Evolutionary conservation across 2,329 filamentous ascomycete species (phyloP).

Genomic region (Pseudogymnoascus pannorum): DNA sequence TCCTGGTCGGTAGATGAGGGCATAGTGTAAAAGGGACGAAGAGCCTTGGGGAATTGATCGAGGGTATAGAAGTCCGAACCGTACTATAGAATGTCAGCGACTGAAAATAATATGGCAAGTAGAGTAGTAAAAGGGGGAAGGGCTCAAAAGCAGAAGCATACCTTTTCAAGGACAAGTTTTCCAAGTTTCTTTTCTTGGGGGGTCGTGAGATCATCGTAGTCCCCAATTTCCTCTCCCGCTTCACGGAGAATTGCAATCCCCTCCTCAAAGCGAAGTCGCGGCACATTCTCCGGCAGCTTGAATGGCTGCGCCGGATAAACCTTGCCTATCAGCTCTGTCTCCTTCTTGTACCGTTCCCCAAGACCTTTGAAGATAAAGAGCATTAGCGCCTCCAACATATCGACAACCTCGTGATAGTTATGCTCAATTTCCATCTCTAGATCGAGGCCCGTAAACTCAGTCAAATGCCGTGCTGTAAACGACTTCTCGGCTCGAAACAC

Average conservation of each 20-base stretch:
- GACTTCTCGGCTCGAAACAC: slow-evolving; percentile 83
- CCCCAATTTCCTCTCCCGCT: slow-evolving; percentile 60
- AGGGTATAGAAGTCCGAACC: slow-evolving; percentile 97
- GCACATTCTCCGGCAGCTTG: slow-evolving; percentile 65
- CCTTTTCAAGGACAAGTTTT: slow-evolving; percentile 74
- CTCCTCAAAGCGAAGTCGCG: slow-evolving; percentile 70
- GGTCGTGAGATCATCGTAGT: slow-evolving; percentile 74
- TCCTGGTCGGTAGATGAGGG: slow-evolving; percentile 64
- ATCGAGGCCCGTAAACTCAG: slow-evolving; percentile 84
- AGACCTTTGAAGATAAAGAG: slow-evolving; percentile 75
- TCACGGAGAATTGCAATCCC: slow-evolving; percentile 70
- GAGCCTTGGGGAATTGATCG: slow-evolving; percentile 87
- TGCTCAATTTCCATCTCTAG: slow-evolving; percentile 83
- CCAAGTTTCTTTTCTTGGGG: slow-evolving; percentile 86
- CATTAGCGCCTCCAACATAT: slow-evolving; percentile 66
- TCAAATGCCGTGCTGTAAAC: slow-evolving; percentile 79
- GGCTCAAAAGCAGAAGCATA: no score
- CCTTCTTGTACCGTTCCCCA: slow-evolving; percentile 50
- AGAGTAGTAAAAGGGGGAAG: no score
- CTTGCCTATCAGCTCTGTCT: slow-evolving; percentile 65
- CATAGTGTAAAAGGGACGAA: slow-evolving; percentile 90
- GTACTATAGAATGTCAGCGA: no score
- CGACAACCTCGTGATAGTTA: slow-evolving; percentile 66
- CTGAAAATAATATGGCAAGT: no score
- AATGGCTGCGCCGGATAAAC: slow-evolving; percentile 74